Evolutionary conservation across 2,329 filamentous ascomycete genomes (phyloP).

Genomic region (Hymenoscyphus infarciens): DNA sequence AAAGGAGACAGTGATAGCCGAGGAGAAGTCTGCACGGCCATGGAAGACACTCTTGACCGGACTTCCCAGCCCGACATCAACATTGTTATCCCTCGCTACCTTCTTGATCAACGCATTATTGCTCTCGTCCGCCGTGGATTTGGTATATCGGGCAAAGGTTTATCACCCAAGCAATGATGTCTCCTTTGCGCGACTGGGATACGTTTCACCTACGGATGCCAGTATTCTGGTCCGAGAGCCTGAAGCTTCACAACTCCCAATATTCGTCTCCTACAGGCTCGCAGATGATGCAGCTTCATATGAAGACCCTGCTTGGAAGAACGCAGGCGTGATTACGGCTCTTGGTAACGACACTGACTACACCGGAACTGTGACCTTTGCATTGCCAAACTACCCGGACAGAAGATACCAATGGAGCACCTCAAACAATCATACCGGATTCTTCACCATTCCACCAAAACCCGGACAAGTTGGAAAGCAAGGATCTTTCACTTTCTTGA

Average conservation of each 20-base stretch:
- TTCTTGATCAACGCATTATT: constrained; percentile 69
- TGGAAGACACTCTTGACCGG: constrained; percentile 71
- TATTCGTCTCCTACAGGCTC: constrained; percentile 65
- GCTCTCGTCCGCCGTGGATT: constrained; percentile 68
- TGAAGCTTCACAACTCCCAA: constrained; percentile 66
- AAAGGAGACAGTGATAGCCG: constrained; percentile 58
- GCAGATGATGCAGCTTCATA: constrained; percentile 49
- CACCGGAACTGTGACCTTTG: constrained; percentile 67
- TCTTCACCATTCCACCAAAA: constrained; percentile 73
- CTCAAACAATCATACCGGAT: constrained; percentile 82
- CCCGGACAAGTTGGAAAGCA: constrained; percentile 61
- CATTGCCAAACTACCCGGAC: constrained; percentile 61
- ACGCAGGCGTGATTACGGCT: constrained; percentile 59
- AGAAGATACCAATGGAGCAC: constrained; percentile 78
- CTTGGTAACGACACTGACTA: constrained; percentile 79
- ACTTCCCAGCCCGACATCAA: constrained; percentile 67
- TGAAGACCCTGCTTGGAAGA: constrained; percentile 62
- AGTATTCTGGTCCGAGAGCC: constrained; percentile 84
- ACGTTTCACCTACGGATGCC: constrained; percentile 76
- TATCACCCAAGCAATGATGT: constrained; percentile 70
- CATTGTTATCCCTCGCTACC: constrained; percentile 61
- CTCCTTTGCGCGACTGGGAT: constrained; percentile 82
- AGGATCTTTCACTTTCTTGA: constrained; percentile 82
- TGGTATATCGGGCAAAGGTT: constrained; percentile 69
- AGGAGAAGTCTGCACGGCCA: constrained; percentile 53